A percentile compares a stretch with the other conserved stretches of the same genome.
These are phyloP conservation scores for Trichoderma parareesei DNA, from an alignment of 495 filamentous ascomycete species.

Conservation along the genomic window DNA sequence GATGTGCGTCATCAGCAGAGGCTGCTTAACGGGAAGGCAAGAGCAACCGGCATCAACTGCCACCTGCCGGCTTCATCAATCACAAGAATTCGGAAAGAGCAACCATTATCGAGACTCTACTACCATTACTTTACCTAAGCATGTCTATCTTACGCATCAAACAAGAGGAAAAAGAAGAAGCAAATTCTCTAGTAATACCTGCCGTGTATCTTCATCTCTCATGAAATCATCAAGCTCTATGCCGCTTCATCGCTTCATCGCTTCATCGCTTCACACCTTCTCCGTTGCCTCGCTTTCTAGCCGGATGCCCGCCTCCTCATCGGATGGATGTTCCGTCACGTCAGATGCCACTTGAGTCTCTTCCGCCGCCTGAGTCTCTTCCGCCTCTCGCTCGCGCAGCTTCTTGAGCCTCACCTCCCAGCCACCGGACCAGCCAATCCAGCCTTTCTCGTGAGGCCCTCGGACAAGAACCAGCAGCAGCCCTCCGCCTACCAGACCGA, in stretches of 20 bases:
- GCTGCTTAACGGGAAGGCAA: too few species aligned
- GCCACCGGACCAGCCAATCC: conserved; percentile 71
- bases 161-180: neutral
- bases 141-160: neutral
- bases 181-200: neutral
- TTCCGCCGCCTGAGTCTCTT: neutral
- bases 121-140: too few species aligned
- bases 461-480: conserved; percentile 43
- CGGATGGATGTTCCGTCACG: neutral
- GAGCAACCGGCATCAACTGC: too few species aligned
- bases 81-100: too few species aligned
- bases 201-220: neutral
- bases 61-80: too few species aligned
- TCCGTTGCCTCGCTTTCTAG: neutral
- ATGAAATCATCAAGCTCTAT: neutral
- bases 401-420: conserved; percentile 42
- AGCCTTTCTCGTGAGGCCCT: conserved; percentile 61
- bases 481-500: conserved; percentile 33
- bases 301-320: neutral
- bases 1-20: too few species aligned
- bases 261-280: too few species aligned
- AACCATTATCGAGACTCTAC: too few species aligned
- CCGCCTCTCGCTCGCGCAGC: conserved; percentile 15
- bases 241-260: too few species aligned
- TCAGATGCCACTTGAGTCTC: neutral